phyloP scores from a whole-genome alignment of 2,329 filamentous ascomycete species.

The Epichloe hybrida region DNA sequence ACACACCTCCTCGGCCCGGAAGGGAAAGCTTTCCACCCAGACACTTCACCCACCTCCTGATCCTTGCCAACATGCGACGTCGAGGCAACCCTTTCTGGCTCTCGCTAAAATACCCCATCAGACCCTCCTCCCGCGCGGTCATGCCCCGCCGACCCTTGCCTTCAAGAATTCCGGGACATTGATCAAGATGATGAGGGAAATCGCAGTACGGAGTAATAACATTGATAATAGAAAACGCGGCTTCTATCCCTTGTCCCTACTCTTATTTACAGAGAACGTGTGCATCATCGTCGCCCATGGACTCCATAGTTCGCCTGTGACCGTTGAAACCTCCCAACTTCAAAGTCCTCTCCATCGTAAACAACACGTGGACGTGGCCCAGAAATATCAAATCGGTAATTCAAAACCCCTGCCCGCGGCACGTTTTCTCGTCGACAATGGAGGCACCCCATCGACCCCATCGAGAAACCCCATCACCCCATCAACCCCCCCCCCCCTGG shows the following conservation, averaged over 20 bases:
- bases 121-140: neutral
- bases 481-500: no score
- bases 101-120: neutral
- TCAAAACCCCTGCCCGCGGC: neutral
- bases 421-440: neutral
- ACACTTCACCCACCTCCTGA: neutral
- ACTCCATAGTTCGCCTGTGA: neutral
- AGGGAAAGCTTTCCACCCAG: no score
- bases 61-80: neutral
- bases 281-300: neutral
- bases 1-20: no score
- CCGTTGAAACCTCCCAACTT: neutral
- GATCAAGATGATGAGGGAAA: no score
- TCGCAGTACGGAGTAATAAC: no score
- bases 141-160: neutral
- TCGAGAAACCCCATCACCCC: no score
- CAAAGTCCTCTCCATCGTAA: neutral
- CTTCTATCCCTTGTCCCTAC: neutral
- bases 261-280: neutral
- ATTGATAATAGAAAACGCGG: neutral
- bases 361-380: neutral
- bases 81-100: neutral
- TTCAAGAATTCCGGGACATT: neutral
- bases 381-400: neutral
- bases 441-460: no score